Evolutionary conservation across 768 basidiomycete genomes (phyloP), one percentile per base, ranked within the genome.

Genomic region (Hortiboletus campestris): DNA sequence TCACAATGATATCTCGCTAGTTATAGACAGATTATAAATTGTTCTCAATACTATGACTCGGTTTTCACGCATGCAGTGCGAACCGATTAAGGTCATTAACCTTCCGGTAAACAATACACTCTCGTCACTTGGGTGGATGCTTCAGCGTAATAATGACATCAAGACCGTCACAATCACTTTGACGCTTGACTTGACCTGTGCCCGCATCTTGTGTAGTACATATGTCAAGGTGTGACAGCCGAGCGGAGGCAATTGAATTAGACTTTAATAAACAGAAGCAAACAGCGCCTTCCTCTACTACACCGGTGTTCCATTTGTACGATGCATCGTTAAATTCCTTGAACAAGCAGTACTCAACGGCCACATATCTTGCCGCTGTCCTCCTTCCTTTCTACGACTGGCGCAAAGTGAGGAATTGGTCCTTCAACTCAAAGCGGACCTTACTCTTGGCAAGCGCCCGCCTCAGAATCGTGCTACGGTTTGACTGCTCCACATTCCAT

Each of bases 1-100:
- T 57, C 58, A 51, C 66, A 61, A 51, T 58, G 58, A 69, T 69
- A 68, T 69, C 67, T 70, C 62, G 40, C 53, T 57, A 61, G 53
- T 58, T 55, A 53, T 68, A 68, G 62, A 68, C 60, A 65, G 50
- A 59, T 56, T 56, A 58, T 50, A 31, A n/a, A 12, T 40, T 60
- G 51, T 57, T 63, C 46, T 57, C 43, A 56, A 50, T 56, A 38
- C 51, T 44, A 54, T 56, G 48, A 19, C 45, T 39, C 20, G 28
- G 17, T 38, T 40, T 25, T 25, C 6, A 25, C 25, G 46, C 28
- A 19, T 53, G 51, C n/a, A 22, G 50, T 44, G 44, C 46, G 40
- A 34, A 20, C 32, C 13, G 35, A 29, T 22, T 20, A 14, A 25
- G 34, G 12, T 20, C 35, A 22, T 31, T 25, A n/a, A 35, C 14